Conservation (phyloP, 1,284 basidiomycete genomes). For the Irpex sp. region DNA sequence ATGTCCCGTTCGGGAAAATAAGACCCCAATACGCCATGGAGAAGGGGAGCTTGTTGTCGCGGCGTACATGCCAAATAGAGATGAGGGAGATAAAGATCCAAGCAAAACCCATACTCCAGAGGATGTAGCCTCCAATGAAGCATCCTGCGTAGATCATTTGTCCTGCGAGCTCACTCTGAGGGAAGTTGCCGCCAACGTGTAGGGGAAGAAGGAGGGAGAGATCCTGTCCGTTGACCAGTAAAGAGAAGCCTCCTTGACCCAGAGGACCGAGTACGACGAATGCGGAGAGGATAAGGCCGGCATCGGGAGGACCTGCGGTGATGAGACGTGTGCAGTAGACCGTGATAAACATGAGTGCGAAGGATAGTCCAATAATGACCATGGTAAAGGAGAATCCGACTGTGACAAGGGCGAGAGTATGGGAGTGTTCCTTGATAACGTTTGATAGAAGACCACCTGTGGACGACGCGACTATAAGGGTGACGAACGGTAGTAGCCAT, state of each 20-base stretch:
- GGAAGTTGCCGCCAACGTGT: constrained; percentile 28
- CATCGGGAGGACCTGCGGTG: constrained; percentile 34
- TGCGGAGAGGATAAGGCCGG: constrained; percentile 40
- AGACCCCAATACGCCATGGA: constrained; percentile 46
- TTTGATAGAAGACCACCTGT: constrained; percentile 51
- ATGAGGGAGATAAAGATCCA: constrained; percentile 39
- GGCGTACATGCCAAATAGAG: constrained; percentile 29
- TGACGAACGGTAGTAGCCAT: constrained; percentile 62
- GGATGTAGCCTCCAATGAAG: constrained; percentile 36
- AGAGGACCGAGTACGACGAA: constrained; percentile 39
- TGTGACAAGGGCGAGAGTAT: constrained; percentile 44
- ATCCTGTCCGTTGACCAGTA: constrained; percentile 47
- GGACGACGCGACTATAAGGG: constrained; percentile 58
- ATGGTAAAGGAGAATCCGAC: constrained; percentile 47
- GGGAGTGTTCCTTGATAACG: constrained; percentile 36
- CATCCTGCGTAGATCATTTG: constrained; percentile 36
- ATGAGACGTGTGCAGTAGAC: constrained; percentile 40
- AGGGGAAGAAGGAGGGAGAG: constrained; percentile 39
- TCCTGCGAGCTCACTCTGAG: constrained; percentile 28
- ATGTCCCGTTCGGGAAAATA: constrained; percentile 49
- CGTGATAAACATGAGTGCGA: constrained; percentile 45
- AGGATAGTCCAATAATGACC: constrained; percentile 49
- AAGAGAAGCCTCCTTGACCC: constrained; percentile 51
- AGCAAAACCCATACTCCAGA: constrained; percentile 45
- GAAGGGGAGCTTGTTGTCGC: constrained; percentile 30